Evolutionary conservation across 768 basidiomycete genomes (phyloP), one percentile per base, ranked within the genome.

Genomic region (Rhizopogon sp.): DNA sequence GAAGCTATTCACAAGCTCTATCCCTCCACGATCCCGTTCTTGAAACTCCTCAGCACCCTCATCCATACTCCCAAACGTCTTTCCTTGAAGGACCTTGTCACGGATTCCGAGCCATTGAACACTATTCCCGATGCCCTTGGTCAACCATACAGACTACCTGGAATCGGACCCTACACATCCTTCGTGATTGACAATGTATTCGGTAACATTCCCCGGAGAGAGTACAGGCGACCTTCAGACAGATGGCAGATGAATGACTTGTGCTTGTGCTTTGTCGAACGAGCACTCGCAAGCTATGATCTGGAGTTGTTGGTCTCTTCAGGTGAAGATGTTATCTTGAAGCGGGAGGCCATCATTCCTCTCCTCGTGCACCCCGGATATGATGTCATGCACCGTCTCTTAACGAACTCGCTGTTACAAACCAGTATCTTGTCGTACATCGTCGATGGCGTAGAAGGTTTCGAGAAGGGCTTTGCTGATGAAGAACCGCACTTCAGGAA

Each of bases 141-240:
- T 0, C 85, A 88, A 44, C 85, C 88, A 6, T 87, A 92, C 60
- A 83, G 93, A 20, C 69, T 84, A 14, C 85, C 88, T 1, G 93
- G 93, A 0, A 82, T 95, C 53, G 82, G 76, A 0, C 92, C 93
- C 0, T 96, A 90, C 70, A 77, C 85, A 10, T 74, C 79, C n/a
- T 98, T 96, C 65, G 88, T 95, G 53, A 72, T 96, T 57, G 93
- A 98, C 62, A 90, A 88, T 45, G 90, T 98, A 3, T 89, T 98
- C 59, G 79, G 86, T 33, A 84, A 86, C 50, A 85, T 91, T 42
- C 77, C 83, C 13, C 79, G 75, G 50, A 79, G 94, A 43, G 92
- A 90, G 56, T 98, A 88, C 63, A 74, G 80, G 3, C 79, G 79
- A 33, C 83, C 83, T 10, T 82, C 82, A 11, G 93, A 98, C 63